Conservation (phyloP, 768 basidiomycete genomes). For the Suillus subluteus region DNA sequence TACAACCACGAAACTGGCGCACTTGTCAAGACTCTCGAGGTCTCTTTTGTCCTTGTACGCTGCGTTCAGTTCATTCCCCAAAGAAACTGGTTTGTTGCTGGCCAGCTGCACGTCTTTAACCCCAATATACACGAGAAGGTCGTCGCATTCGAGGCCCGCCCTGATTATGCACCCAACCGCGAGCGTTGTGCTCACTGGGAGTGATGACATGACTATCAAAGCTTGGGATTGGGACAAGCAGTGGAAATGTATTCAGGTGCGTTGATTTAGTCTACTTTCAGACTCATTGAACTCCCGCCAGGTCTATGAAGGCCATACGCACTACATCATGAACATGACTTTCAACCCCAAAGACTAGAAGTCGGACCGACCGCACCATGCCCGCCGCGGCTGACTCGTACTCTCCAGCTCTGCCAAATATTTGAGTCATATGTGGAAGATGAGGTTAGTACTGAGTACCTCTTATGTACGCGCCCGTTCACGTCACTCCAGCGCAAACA, state of each 20-base stretch:
- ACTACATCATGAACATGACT: conserved; percentile 98
- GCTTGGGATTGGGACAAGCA: conserved; percentile 99
- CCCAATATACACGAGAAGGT: conserved; percentile 99
- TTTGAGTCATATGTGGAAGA: too few relatives aligned
- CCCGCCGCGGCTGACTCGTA: too few relatives aligned
- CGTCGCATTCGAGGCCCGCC: conserved; percentile 92
- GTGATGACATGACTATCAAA: conserved; percentile 99
- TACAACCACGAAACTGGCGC: conserved; percentile 95
- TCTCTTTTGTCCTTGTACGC: conserved; percentile 95
- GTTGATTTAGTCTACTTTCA: conserved; percentile 21
- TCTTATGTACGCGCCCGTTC: too few relatives aligned
- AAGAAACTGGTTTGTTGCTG: conserved; percentile 97
- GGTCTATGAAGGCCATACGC: conserved; percentile 97
- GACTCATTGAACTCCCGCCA: conserved; percentile 33
- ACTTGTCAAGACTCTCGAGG: conserved; percentile 94
- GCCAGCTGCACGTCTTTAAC: conserved; percentile 94
- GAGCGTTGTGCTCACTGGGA: conserved; percentile 90
- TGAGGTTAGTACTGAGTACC: too few relatives aligned
- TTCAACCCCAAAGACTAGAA: conserved; percentile 90
- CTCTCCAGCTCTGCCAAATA: too few relatives aligned
- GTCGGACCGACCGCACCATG: too few relatives aligned
- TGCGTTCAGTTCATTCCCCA: conserved; percentile 94
- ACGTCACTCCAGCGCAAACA: too few relatives aligned
- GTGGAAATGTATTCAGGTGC: conserved; percentile 95
- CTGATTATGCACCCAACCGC: conserved; percentile 98